Evolutionary conservation across 2,329 filamentous ascomycete genomes (phyloP).

Genomic region (Hysterium pulicare): DNA sequence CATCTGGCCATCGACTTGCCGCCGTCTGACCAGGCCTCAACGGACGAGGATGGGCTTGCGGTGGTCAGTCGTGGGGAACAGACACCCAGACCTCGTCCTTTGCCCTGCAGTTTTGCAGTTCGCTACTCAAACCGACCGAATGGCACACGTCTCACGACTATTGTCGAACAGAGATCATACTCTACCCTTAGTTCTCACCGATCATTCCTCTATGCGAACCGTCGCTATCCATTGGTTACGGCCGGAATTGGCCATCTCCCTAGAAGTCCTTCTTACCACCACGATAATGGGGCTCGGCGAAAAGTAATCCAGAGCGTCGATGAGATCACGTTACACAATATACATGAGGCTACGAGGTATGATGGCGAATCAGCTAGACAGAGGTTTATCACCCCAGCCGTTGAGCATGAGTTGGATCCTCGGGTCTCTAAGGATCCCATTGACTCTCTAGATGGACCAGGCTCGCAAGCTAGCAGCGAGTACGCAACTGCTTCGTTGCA

Average conservation of each 20-base stretch:
- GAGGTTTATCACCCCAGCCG: too few relatives aligned
- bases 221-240: slow-evolving; percentile 15
- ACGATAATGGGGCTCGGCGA: background rate
- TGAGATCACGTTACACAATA: slow-evolving; percentile 14
- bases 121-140: slow-evolving; percentile 28
- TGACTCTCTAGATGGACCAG: too few relatives aligned
- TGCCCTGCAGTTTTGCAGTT: slow-evolving; percentile 22
- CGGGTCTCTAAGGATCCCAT: too few relatives aligned
- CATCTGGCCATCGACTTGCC: too few relatives aligned
- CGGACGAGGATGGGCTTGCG: too few relatives aligned
- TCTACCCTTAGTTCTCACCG: slow-evolving; percentile 37
- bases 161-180: slow-evolving; percentile 42
- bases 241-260: slow-evolving; percentile 16
- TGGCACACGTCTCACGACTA: slow-evolving; percentile 42
- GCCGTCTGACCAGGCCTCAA: too few relatives aligned
- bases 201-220: slow-evolving; percentile 22
- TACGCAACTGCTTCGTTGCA: too few relatives aligned
- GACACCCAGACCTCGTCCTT: slow-evolving; percentile 16
- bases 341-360: slow-evolving; percentile 15
- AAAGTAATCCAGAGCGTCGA: slow-evolving; percentile 18
- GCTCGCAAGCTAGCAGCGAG: too few relatives aligned
- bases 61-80: too few relatives aligned
- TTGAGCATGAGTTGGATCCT: too few relatives aligned
- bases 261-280: slow-evolving; percentile 4
- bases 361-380: too few relatives aligned